Conservation (phyloP, 2,329 filamentous ascomycete species). For the Didymella pinodella region DNA sequence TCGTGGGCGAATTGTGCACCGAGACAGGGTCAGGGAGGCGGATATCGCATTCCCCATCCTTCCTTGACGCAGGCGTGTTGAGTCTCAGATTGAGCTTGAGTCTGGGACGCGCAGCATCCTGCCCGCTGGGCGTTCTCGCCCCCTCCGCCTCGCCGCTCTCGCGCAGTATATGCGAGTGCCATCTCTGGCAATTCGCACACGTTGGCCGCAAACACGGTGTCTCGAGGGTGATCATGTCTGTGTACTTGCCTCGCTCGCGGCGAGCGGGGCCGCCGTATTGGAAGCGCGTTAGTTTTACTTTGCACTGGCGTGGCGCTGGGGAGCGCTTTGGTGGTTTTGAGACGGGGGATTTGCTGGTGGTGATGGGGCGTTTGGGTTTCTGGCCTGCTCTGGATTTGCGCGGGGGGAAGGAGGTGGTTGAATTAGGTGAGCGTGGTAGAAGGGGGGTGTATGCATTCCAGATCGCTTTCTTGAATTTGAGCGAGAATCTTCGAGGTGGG, state of each 20-base stretch:
- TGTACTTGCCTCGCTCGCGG: constrained; percentile 9
- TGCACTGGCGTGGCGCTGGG: constrained; percentile 20
- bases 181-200: constrained; percentile 27
- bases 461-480: constrained; percentile 22
- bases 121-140: no score
- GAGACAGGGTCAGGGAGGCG: not conserved
- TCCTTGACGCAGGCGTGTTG: not conserved
- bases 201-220: constrained; percentile 26
- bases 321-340: not conserved
- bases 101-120: not conserved
- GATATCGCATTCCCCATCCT: not conserved
- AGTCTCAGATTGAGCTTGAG: not conserved
- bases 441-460: constrained; percentile 21
- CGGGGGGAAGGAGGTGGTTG: not conserved
- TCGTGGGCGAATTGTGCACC: not conserved
- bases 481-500: not conserved
- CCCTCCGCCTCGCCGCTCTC: not conserved
- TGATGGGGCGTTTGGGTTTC: not conserved
- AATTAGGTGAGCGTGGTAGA: no score
- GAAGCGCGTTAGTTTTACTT: constrained; percentile 26
- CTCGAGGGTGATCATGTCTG: constrained; percentile 19
- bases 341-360: not conserved
- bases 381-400: not conserved
- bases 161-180: constrained; percentile 21
- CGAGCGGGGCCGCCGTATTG: constrained; percentile 27